Evolutionary conservation across 192 early-diverging fungal genomes (phyloP).

Genomic region (Coemansia sp.): DNA sequence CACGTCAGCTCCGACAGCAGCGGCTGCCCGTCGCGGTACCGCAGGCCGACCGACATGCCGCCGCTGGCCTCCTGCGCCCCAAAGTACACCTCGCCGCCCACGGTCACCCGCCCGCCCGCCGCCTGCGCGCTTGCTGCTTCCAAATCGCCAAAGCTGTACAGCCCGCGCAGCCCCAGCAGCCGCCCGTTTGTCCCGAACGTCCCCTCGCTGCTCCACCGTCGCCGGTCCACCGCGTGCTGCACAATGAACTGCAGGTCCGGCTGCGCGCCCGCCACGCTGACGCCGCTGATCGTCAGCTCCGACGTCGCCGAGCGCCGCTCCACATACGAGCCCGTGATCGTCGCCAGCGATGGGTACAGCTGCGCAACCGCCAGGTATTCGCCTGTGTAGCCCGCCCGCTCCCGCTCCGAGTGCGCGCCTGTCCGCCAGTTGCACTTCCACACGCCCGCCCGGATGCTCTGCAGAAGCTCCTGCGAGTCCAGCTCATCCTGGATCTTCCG

Average conservation of each 20-base stretch:
- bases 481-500: conserved; percentile 26
- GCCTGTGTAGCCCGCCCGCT: not conserved
- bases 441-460: conserved; percentile 32
- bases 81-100: conserved; percentile 73
- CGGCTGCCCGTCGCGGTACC: conserved; percentile 63
- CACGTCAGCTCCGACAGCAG: conserved; percentile 60
- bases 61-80: conserved; percentile 82
- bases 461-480: conserved; percentile 18
- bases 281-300: conserved; percentile 36
- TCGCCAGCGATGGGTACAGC: conserved; percentile 46
- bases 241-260: conserved; percentile 39
- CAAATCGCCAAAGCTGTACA: conserved; percentile 69
- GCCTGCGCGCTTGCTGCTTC: conserved; percentile 16
- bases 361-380: conserved; percentile 48
- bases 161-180: conserved; percentile 76
- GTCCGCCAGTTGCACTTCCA: conserved; percentile 41
- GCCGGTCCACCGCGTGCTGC: conserved; percentile 65
- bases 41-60: conserved; percentile 71
- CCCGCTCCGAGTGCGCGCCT: not conserved
- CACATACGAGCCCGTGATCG: conserved; percentile 43
- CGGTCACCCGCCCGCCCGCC: conserved; percentile 34
- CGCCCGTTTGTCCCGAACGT: conserved; percentile 75
- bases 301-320: conserved; percentile 28
- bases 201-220: conserved; percentile 73
- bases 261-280: conserved; percentile 38